Evolutionary conservation across 2,329 filamentous ascomycete species (phyloP), one percentile per base, ranked within the genome.

Genomic region (Arthrinium puccinioides): DNA sequence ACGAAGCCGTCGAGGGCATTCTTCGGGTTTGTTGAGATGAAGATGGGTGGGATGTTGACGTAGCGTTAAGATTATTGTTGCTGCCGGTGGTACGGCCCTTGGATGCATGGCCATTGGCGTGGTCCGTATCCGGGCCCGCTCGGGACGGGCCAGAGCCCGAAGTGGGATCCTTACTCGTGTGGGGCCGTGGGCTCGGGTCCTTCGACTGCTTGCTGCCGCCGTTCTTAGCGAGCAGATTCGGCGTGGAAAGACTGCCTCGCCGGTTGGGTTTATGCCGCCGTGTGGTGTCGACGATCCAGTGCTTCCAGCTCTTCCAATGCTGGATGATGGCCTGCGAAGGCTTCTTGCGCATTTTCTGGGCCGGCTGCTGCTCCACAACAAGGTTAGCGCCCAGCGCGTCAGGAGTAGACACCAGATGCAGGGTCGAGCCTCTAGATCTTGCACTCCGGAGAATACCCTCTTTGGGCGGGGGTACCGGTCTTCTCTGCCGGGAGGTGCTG

Each of bases 381-480:
- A 15, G n/a, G 10, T 28, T 23, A 9, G 21, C 27, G 20, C 35
- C 35, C 13, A 76, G 45, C 1, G 65, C 67, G 14, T 76, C 73
- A 6, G 69, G 68, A 0, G 77, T 79, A 9, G 85, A 84, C 26
- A 94, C 87, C 5, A 94, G 76, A 54, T 95, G 87, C 21, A 96
- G 72, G 45, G 87, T 92, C 48, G 88, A 95, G 29, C 86, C 84
- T 42, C 87, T 73, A 47, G 85, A 84, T 49, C 83, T 72, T 41
- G 84, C 79, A 44, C 79, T 80, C 47, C 79, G 69, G 39, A 82
- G 59, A 9, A 78, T 63, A 11, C 79, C 76, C 56, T 96, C 89
- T 57, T 96, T 96, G 2, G 90, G 88, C 28, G 90, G 90, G 9
- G 84, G 86, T 27, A 86, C 70, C 6, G 89, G 78, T 25, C 74